Conservation (phyloP, 805 yeast species). For the Yarrowia divulgata region DNA sequence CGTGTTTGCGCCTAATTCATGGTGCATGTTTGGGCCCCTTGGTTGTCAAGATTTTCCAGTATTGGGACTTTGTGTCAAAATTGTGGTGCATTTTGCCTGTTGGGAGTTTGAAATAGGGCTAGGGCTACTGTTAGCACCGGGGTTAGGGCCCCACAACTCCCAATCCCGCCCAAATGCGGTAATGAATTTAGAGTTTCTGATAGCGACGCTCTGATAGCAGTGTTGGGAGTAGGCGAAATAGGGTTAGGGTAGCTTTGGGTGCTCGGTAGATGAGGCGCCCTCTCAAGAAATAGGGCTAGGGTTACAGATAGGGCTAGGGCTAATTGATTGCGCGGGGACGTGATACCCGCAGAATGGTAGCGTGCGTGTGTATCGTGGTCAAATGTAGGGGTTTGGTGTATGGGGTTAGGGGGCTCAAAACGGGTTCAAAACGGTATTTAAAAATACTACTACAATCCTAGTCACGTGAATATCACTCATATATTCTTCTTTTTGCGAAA, state of each 20-base stretch:
- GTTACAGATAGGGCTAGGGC: neutral
- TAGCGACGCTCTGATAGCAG: conserved; percentile 23
- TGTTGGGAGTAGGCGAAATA: neutral
- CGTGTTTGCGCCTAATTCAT: conserved; percentile 36
- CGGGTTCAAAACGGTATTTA: neutral
- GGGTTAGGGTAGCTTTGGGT: conserved; percentile 12
- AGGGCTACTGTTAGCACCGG: neutral
- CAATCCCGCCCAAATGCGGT: conserved; percentile 1
- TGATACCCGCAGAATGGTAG: conserved; percentile 1
- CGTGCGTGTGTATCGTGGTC: neutral
- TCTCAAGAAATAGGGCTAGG: conserved; percentile 33
- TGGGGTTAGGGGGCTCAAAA: neutral
- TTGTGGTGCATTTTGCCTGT: conserved; percentile 34
- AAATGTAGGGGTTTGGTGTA: neutral
- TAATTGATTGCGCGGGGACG: conserved; percentile 14
- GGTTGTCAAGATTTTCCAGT: conserved; percentile 31
- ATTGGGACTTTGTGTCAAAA: conserved; percentile 26
- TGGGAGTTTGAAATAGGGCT: conserved; percentile 38
- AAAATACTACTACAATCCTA: neutral
- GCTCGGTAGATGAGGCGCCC: too few relatives aligned
- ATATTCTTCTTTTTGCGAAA: neutral
- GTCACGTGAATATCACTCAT: neutral
- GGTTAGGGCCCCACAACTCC: conserved; percentile 13
- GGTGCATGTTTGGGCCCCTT: conserved; percentile 34
- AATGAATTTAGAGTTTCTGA: conserved; percentile 27